Evolutionary conservation across 2,329 filamentous ascomycete species (phyloP), one percentile per base, ranked within the genome.

Genomic region (Colletotrichum brevisporum): DNA sequence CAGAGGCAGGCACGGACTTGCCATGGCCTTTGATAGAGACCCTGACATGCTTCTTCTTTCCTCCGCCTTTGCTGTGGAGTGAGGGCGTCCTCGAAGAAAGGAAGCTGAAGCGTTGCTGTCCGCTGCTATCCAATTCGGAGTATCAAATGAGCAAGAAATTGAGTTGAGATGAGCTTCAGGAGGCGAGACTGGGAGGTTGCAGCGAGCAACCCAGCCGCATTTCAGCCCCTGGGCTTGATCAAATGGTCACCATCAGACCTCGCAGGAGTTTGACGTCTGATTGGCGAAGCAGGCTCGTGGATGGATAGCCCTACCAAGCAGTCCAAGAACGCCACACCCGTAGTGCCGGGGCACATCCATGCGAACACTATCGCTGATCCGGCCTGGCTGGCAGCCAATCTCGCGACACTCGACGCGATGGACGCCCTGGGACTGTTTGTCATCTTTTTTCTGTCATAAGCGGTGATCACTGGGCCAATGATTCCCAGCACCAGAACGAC

Each of bases 261-360:
- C 15, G 43, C 15, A 9, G 15, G 15, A 16, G 13, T 6, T 45
- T 45, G 43, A 15, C 43, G 43, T 15, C 21, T 26, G 15, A 27
- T 27, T 39, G 60, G 60, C 18, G 24, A 45, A 16, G 47, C 13
- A 43, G 13, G 41, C 13, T n/a, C 41, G 41, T 12, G 41, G 50
- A 57, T 15, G 21, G 54, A 12, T 52, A 27, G 48, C 48, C 48
- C 48, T 52, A 52, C 21, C n/a, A 53, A 53, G 54, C 21, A 47
- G 21, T 16, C 31, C 47, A 59, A 59, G 62, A 45, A 58, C 61
- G 61, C 61, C 61, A 64, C 61, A 58, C 48, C 61, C 61, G 53
- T 6, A 16, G 27, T 43, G 18, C n/a, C 27, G 18, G 48, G 36
- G 31, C 47, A 57, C 24, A 51, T 5, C 61, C 61, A 63, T 59